These are phyloP conservation scores for Ganoderma lingzhi DNA, from an alignment of 1,284 basidiomycete genomes.

Conservation along the genomic window DNA sequence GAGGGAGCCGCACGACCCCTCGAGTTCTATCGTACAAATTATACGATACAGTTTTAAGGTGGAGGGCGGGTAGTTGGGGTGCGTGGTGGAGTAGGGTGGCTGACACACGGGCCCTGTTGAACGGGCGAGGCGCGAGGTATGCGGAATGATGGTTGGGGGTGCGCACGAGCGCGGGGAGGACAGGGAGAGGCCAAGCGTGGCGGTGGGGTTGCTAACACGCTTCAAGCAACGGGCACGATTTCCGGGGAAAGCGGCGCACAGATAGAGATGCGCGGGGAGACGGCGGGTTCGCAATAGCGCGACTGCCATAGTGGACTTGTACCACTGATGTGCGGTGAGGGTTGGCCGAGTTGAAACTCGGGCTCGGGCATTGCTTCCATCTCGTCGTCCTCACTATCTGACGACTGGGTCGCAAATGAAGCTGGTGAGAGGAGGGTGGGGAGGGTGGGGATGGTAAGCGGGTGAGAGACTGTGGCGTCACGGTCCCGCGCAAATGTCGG, in stretches of 20 bases:
- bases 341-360: constrained; percentile 30
- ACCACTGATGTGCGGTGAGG: constrained; percentile 15
- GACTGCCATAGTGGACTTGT: constrained; percentile 31
- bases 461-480: constrained; percentile 50
- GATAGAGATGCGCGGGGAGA: constrained; percentile 30
- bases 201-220: neutral
- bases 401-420: constrained; percentile 32
- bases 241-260: constrained; percentile 29
- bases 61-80: constrained; percentile 11
- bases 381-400: constrained; percentile 44
- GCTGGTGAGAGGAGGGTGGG: constrained; percentile 47
- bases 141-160: neutral
- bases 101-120: neutral
- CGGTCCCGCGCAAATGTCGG: constrained; percentile 57
- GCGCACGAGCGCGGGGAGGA: constrained; percentile 1
- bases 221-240: constrained; percentile 34
- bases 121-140: neutral
- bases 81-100: constrained; percentile 7
- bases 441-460: constrained; percentile 67
- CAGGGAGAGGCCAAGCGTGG: neutral
- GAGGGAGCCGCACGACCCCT: constrained; percentile 28
- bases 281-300: constrained; percentile 34
- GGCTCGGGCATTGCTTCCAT: constrained; percentile 35
- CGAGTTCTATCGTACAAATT: constrained; percentile 31
- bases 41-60: constrained; percentile 32